phyloP scores from a whole-genome alignment of 2,329 filamentous ascomycete species.

The Fusarium scirpi region DNA sequence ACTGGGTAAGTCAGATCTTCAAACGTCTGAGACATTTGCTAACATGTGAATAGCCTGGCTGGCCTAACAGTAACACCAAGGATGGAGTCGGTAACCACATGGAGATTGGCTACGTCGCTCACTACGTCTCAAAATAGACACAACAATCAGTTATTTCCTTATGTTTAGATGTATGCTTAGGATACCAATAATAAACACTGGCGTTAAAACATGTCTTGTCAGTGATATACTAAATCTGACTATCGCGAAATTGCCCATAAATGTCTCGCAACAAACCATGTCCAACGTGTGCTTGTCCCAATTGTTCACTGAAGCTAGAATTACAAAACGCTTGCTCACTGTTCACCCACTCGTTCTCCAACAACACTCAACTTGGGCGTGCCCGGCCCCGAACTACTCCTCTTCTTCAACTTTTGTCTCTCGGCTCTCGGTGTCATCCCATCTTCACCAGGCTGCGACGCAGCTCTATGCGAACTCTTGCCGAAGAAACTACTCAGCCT shows the following conservation, averaged over 20 bases:
- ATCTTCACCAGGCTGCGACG: neutral
- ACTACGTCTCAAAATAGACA: slow-evolving; percentile 50
- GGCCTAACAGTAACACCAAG: slow-evolving; percentile 59
- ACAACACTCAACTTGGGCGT: slow-evolving; percentile 30
- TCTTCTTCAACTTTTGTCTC: slow-evolving; percentile 39
- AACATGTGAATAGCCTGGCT: slow-evolving; percentile 56
- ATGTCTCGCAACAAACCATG: neutral
- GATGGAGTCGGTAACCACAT: slow-evolving; percentile 62
- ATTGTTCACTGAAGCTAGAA: neutral
- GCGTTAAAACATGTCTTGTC: neutral
- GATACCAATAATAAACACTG: slow-evolving; percentile 9
- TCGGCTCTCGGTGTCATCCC: slow-evolving; percentile 16
- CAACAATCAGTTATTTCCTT: neutral
- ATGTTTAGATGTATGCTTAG: neutral
- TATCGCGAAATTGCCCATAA: neutral
- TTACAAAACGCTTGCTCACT: neutral
- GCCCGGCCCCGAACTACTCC: slow-evolving; percentile 35
- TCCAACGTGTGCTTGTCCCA: neutral
- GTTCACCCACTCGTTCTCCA: slow-evolving; percentile 24
- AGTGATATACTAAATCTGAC: neutral
- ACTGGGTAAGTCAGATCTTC: slow-evolving; percentile 57
- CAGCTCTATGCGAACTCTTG: slow-evolving; percentile 17
- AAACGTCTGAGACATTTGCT: neutral
- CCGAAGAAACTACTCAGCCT: slow-evolving; percentile 29
- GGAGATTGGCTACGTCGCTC: slow-evolving; percentile 65